Evolutionary conservation across 2,329 filamentous ascomycete species (phyloP), one percentile per base, ranked within the genome.

Genomic region (Stemphylium beticola): DNA sequence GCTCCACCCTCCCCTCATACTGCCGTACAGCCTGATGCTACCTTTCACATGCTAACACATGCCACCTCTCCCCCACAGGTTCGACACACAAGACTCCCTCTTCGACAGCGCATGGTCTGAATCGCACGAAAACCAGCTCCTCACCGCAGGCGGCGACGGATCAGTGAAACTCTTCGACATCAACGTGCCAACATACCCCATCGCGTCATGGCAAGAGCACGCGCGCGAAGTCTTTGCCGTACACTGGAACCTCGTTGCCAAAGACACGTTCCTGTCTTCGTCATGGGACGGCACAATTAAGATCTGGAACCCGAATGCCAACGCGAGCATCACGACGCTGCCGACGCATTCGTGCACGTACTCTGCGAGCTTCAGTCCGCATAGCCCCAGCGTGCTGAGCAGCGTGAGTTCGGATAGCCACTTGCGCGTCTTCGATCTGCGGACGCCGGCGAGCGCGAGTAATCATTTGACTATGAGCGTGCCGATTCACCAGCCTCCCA

Each of bases 271-370:
- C 72, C 84, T 92, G 26, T 96, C 91, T 0, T 92, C 88, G 62
- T 96, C 92, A 5, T 99, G 95, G 95, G 95, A 99, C 70, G 95
- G 95, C 44, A 96, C 91, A 2, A 86, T 98, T 66, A 97, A 97
- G 79, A 87, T 99, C 68, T 99, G 93, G 93, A 91, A 91, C 12
- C 95, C 95, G 1, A 87, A 89, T 43, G 83, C 90, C 34, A 82
- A 80, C 38, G 82, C 87, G 49, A 93, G 91, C 29, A 79, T 99
- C 53, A 84, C 88, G 51, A 99, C 95, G 2, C 83, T 99, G 22
- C 93, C 95, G 3, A 90, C 95, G 22, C 93, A 96, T 68, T 91
- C 86, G 66, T 99, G 95, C 79, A 96, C 95, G 26, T 99, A 99
- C 80, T 92, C 88, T 66, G 88, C 91, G n/a, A 83, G 90, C 34